Conservation (phyloP, 2,329 filamentous ascomycete genomes). For the Helotiales sp. region DNA sequence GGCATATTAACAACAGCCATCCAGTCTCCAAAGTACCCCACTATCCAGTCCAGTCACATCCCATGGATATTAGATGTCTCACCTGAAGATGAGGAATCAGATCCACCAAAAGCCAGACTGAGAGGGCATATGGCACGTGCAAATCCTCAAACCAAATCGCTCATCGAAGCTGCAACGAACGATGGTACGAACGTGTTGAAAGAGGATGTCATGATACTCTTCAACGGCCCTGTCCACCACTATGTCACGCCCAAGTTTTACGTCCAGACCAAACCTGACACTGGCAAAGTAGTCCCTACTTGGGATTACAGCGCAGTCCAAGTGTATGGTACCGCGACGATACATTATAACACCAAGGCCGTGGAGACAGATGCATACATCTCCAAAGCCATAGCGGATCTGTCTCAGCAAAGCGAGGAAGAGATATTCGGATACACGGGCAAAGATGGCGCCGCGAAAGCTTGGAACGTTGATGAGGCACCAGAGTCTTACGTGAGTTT, state of each 20-base stretch:
- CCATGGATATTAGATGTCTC: constrained; percentile 57
- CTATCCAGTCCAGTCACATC: constrained; percentile 60
- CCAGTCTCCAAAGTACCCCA: constrained; percentile 45
- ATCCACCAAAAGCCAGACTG: constrained; percentile 36
- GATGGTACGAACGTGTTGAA: constrained; percentile 34
- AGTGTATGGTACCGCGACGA: constrained; percentile 56
- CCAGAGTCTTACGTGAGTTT: constrained; percentile 56
- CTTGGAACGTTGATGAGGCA: constrained; percentile 61
- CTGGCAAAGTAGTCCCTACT: constrained; percentile 67
- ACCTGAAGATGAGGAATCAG: constrained; percentile 36
- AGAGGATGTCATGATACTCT: constrained; percentile 62
- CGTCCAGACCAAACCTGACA: constrained; percentile 60
- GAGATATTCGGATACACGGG: constrained; percentile 57
- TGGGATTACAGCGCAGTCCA: constrained; percentile 71
- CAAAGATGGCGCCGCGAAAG: constrained; percentile 33
- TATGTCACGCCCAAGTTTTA: constrained; percentile 72
- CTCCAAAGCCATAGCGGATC: constrained; percentile 49
- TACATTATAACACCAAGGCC: constrained; percentile 52
- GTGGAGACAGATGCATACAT: constrained; percentile 50
- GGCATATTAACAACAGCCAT: constrained; percentile 65
- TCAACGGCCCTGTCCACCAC: constrained; percentile 58
- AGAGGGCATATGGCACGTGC: constrained; percentile 61
- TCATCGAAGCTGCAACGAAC: constrained; percentile 48
- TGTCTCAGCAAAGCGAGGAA: constrained; percentile 52
- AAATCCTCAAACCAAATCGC: constrained; percentile 64